Conservation (phyloP, 2,329 filamentous ascomycete genomes). For the Pseudocercospora eumusae region DNA sequence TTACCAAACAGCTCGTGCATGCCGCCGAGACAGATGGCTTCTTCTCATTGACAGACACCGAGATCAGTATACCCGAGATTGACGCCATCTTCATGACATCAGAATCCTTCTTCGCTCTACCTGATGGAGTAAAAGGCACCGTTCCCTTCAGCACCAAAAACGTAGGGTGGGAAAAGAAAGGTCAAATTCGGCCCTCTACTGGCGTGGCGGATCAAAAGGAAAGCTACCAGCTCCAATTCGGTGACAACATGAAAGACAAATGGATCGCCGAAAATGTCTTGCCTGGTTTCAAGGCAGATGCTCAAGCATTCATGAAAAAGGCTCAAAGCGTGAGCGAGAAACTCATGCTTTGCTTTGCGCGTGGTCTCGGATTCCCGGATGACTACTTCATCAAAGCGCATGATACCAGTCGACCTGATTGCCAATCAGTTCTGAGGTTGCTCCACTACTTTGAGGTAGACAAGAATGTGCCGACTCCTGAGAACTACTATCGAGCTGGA, state of each 20-base stretch:
- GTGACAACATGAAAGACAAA: constrained; percentile 53
- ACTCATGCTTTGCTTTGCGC: constrained; percentile 61
- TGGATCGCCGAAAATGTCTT: constrained; percentile 56
- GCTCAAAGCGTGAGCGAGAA: constrained; percentile 57
- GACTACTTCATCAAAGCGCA: constrained; percentile 60
- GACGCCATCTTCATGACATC: constrained; percentile 56
- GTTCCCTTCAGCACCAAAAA: constrained; percentile 60
- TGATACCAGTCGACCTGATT: constrained; percentile 52
- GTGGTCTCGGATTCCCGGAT: constrained; percentile 58
- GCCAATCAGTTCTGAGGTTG: constrained; percentile 58
- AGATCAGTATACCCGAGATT: constrained; percentile 53
- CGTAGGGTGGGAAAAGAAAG: constrained; percentile 62
- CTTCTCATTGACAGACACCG: constrained; percentile 60
- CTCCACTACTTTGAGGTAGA: constrained; percentile 56
- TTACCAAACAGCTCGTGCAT: constrained; percentile 54
- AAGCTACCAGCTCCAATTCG: constrained; percentile 64
- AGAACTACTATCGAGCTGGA: constrained; percentile 61
- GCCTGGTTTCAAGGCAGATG: constrained; percentile 51
- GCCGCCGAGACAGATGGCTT: constrained; percentile 63
- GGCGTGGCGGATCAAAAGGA: constrained; percentile 62
- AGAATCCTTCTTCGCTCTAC: constrained; percentile 57
- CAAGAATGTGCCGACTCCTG: constrained; percentile 38
- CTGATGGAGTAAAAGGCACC: constrained; percentile 54
- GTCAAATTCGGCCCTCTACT: constrained; percentile 61
- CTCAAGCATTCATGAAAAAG: constrained; percentile 57